Percentiles rank a stretch among this genome's conserved stretches.
Evolutionary conservation across 805 yeast species (phyloP).

Genomic region (Monosporozyma aerobia): DNA sequence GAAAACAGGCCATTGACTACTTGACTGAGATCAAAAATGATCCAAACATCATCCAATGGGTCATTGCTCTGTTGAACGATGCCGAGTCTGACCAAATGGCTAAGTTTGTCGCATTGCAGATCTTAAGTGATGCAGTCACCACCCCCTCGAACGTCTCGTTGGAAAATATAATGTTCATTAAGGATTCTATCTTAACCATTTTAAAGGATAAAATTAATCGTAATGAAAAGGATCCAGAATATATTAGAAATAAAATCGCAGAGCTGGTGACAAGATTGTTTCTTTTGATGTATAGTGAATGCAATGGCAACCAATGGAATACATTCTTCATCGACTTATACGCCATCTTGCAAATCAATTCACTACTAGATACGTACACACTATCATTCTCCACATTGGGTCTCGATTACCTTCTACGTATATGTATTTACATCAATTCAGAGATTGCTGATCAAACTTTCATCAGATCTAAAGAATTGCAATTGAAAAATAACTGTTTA

Average conservation of each 20-base stretch:
- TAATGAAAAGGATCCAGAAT: conserved; percentile 23
- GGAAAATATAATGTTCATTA: conserved; percentile 13
- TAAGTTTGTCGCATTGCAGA: conserved; percentile 28
- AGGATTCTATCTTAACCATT: conserved; percentile 16
- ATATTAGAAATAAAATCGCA: conserved; percentile 27
- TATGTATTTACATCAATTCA: conserved; percentile 66
- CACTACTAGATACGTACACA: conserved; percentile 2
- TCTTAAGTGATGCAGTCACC: conserved; percentile 19
- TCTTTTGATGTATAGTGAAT: conserved; percentile 26
- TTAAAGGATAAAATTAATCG: conserved; percentile 16
- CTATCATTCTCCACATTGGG: conserved; percentile 29
- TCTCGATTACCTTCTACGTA: conserved; percentile 68
- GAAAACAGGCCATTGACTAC: conserved; percentile 42
- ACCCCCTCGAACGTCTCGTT: conserved; percentile 1
- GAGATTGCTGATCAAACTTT: conserved; percentile 92
- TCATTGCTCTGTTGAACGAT: conserved; percentile 19
- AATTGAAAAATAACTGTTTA: conserved; percentile 57
- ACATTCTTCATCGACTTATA: conserved; percentile 26
- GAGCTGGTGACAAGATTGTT: conserved; percentile 28
- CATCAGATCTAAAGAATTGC: conserved; percentile 51
- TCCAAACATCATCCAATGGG: conserved; percentile 21
- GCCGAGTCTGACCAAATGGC: conserved; percentile 21
- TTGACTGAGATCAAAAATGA: conserved; percentile 22
- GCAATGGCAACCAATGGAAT: conserved; percentile 25
- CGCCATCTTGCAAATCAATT: conserved; percentile 16